Percentiles rank a stretch among this genome's conserved stretches.
phyloP scores from a whole-genome alignment of 306 rosid genomes.

The Begonia peltatifolia region DNA sequence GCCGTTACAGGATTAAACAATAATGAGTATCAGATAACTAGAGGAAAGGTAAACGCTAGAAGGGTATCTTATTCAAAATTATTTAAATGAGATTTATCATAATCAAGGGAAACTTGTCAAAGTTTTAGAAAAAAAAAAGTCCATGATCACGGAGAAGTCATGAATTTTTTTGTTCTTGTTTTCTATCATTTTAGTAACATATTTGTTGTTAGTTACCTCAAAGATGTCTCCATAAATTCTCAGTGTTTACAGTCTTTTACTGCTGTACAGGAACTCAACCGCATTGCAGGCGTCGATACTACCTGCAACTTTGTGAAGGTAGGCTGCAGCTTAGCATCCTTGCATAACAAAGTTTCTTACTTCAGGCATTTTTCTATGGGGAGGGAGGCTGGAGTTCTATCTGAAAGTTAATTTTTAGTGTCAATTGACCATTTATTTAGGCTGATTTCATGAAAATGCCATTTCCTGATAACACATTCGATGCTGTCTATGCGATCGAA shows the following conservation, averaged over 20 bases:
- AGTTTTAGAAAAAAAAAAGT: too few relatives aligned
- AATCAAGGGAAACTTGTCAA: too few relatives aligned
- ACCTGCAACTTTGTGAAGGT: conserved; percentile 79
- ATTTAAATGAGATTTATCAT: too few relatives aligned
- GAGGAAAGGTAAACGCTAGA: conserved; percentile 55
- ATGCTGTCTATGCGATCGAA: conserved; percentile 96
- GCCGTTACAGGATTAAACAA: conserved; percentile 79
- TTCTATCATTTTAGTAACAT: neutral
- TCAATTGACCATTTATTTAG: conserved; percentile 31
- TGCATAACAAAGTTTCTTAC: conserved; percentile 4
- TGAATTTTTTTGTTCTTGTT: too few relatives aligned
- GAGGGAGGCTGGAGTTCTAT: too few relatives aligned
- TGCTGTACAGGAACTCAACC: conserved; percentile 53
- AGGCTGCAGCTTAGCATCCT: conserved; percentile 6
- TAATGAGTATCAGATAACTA: conserved; percentile 83
- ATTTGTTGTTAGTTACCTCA: neutral
- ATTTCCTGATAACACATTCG: conserved; percentile 61
- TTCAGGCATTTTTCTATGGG: neutral
- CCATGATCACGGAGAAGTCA: too few relatives aligned
- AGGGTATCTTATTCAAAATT: neutral
- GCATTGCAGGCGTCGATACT: conserved; percentile 43
- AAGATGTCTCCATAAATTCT: neutral
- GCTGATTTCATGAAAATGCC: conserved; percentile 98
- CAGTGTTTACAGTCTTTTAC: conserved; percentile 7
- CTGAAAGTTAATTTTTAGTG: conserved; percentile 2